Evolutionary conservation across 768 basidiomycete genomes (phyloP).

Genomic region (Boletellus sp.): DNA sequence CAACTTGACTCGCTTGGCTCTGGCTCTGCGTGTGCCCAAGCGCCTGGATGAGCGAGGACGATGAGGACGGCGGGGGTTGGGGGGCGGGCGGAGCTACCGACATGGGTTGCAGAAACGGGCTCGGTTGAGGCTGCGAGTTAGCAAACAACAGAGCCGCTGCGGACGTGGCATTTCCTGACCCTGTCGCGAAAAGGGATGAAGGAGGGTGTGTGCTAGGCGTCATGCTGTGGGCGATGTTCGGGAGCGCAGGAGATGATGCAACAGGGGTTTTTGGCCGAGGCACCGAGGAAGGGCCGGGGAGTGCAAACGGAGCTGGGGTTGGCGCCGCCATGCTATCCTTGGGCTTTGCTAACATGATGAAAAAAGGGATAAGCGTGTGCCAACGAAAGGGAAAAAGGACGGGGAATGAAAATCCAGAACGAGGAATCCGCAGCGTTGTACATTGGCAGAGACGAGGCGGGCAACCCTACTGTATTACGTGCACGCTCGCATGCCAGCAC

Average conservation of each 20-base stretch:
- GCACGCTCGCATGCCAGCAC: neutral
- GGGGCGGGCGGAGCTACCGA: constrained; percentile 16
- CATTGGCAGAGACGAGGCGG: neutral
- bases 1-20: constrained; percentile 3
- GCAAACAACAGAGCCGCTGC: constrained; percentile 18
- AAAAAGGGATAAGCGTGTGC: constrained; percentile 7
- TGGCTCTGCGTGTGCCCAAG: constrained; percentile 17
- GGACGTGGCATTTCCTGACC: constrained; percentile 11
- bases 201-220: constrained; percentile 33
- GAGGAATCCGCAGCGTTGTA: neutral
- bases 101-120: constrained; percentile 27
- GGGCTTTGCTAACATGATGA: constrained; percentile 16
- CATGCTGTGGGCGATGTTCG: constrained; percentile 25
- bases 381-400: neutral
- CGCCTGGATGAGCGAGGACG: constrained; percentile 27
- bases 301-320: constrained; percentile 13
- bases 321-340: constrained; percentile 15
- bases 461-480: neutral
- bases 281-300: constrained; percentile 5
- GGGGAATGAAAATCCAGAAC: neutral
- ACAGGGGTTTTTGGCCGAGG: constrained; percentile 21
- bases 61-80: constrained; percentile 11
- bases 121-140: constrained; percentile 25
- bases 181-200: constrained; percentile 23
- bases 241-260: constrained; percentile 4